Evolutionary conservation across 78 protist species (phyloP).

Genomic region (Bigelowiella natans): DNA sequence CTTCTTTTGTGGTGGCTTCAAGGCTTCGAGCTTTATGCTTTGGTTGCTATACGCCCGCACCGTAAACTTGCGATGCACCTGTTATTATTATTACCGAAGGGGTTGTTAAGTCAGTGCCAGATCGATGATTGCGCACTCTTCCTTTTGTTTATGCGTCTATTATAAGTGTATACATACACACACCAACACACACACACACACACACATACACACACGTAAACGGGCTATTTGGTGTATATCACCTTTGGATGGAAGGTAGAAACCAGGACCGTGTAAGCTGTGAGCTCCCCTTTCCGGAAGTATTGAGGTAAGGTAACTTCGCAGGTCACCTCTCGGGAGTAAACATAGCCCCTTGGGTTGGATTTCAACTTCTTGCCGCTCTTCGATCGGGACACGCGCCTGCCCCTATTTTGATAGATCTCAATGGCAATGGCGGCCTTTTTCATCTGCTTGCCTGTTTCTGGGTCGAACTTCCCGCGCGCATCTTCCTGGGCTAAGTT

Average conservation of each 20-base stretch:
- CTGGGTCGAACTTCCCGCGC: neutral
- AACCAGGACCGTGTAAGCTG: neutral
- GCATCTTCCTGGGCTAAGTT: neutral
- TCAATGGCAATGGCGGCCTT: neutral
- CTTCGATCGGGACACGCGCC: neutral
- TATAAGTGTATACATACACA: neutral
- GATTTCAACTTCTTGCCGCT: neutral
- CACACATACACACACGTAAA: neutral
- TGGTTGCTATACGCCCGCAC: neutral
- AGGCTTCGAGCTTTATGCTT: neutral
- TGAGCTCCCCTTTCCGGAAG: neutral
- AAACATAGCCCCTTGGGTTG: neutral
- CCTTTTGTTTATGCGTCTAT: neutral
- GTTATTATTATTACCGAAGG: neutral
- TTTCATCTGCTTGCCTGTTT: neutral
- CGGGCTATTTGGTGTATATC: neutral
- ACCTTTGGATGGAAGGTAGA: neutral
- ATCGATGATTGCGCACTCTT: neutral
- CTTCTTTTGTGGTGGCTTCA: neutral
- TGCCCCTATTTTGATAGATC: neutral
- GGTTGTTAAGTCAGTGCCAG: neutral
- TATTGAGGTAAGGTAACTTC: neutral
- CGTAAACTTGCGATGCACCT: neutral
- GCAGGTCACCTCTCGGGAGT: neutral
- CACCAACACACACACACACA: neutral